Evolutionary conservation across 1,284 basidiomycete species (phyloP).

Genomic region (Austroboletus novae-zelandiae): DNA sequence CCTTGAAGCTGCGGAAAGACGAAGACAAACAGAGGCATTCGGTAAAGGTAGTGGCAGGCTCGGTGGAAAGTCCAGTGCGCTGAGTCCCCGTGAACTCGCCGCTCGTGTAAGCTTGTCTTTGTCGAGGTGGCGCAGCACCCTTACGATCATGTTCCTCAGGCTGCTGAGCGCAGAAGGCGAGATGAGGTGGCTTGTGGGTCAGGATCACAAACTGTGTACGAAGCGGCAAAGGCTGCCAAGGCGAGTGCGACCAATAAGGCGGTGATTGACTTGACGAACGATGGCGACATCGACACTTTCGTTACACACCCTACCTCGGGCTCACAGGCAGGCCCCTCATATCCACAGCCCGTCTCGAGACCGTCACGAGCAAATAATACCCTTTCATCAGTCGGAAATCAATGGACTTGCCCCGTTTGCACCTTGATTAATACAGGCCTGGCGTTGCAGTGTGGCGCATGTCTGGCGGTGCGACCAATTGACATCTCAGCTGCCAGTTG

Average conservation of each 20-base stretch:
- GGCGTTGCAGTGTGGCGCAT: constrained; percentile 61
- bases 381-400: constrained; percentile 10
- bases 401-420: constrained; percentile 72
- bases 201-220: constrained; percentile 55
- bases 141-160: constrained; percentile 43
- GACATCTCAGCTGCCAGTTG: constrained; percentile 34
- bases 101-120: constrained; percentile 57
- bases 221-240: constrained; percentile 66
- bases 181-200: constrained; percentile 76
- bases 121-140: neutral
- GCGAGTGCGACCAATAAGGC: constrained; percentile 58
- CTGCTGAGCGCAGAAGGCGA: constrained; percentile 70
- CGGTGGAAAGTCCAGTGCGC: constrained; percentile 41
- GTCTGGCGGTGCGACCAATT: constrained; percentile 49
- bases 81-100: constrained; percentile 69
- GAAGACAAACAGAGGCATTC: constrained; percentile 45
- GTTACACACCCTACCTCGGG: constrained; percentile 28
- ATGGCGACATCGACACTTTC: constrained; percentile 21
- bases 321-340: constrained; percentile 11
- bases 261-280: constrained; percentile 54
- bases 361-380: neutral
- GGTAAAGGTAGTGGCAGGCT: constrained; percentile 57
- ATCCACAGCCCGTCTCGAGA: constrained; percentile 5
- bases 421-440: constrained; percentile 63
- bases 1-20: constrained; percentile 74